Conservation (phyloP, 331 rosid genomes). For the Spiraea crenata region DNA sequence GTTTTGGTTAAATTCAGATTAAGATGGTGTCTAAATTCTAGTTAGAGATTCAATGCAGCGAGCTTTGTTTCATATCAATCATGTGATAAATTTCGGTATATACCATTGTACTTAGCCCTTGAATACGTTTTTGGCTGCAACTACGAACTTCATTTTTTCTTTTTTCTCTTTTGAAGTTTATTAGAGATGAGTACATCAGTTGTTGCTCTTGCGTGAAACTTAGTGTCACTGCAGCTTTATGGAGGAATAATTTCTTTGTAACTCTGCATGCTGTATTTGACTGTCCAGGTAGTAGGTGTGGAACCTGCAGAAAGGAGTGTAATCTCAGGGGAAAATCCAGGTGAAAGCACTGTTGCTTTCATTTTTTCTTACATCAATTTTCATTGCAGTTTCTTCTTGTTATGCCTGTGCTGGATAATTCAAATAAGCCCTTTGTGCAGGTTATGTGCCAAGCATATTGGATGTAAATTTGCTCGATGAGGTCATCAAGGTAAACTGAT, state of each 20-base stretch:
- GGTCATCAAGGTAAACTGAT: slow-evolving; percentile 73
- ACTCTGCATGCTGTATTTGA: slow-evolving; percentile 13
- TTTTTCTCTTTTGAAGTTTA: neutral
- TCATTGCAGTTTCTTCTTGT: slow-evolving; percentile 18
- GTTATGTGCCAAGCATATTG: slow-evolving; percentile 78
- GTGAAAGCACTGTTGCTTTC: slow-evolving; percentile 36
- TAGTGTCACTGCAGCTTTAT: neutral
- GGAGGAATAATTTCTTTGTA: neutral
- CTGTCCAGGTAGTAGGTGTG: slow-evolving; percentile 80
- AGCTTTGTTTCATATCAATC: no score
- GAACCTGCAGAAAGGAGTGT: slow-evolving; percentile 91
- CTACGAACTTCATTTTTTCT: neutral
- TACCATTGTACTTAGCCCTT: neutral
- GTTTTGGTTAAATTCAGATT: no score
- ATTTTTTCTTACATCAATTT: neutral
- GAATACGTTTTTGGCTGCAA: neutral
- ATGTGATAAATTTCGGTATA: no score
- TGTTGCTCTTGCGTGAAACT: neutral
- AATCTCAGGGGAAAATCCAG: slow-evolving; percentile 76
- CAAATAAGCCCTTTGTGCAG: slow-evolving; percentile 42
- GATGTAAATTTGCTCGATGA: slow-evolving; percentile 88
- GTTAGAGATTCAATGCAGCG: no score
- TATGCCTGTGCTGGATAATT: slow-evolving; percentile 14
- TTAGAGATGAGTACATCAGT: neutral
- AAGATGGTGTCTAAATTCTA: no score